Conservation (phyloP, 164 flowering plant species). For the Annona cherimola region DNA sequence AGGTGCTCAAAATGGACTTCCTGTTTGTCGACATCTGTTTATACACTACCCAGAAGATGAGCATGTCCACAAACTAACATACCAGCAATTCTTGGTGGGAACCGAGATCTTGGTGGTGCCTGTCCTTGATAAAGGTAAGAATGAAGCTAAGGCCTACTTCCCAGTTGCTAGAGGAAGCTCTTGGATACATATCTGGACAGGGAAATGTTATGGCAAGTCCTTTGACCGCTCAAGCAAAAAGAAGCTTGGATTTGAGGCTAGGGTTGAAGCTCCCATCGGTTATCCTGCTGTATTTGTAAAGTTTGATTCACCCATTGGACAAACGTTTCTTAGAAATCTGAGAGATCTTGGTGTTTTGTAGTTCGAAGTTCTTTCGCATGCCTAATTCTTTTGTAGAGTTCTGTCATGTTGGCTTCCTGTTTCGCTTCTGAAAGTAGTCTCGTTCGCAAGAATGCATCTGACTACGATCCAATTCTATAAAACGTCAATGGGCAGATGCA, state of each 20-base stretch:
- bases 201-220: slow-evolving; percentile 25
- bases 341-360: slow-evolving; percentile 24
- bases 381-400: neutral
- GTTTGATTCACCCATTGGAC: slow-evolving; percentile 50
- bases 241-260: slow-evolving; percentile 39
- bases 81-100: slow-evolving; percentile 81
- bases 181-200: slow-evolving; percentile 80
- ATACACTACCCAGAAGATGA: slow-evolving; percentile 70
- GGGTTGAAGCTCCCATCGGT: slow-evolving; percentile 67
- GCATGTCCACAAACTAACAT: slow-evolving; percentile 45
- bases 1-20: slow-evolving; percentile 64
- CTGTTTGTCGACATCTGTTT: slow-evolving; percentile 72
- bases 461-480: no score
- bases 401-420: no score
- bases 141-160: slow-evolving; percentile 58
- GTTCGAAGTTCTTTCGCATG: neutral
- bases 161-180: slow-evolving; percentile 45
- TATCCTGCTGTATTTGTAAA: slow-evolving; percentile 75
- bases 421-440: no score
- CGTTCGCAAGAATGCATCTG: no score
- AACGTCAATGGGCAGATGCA: no score
- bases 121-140: slow-evolving; percentile 65
- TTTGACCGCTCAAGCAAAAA: slow-evolving; percentile 1
- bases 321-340: slow-evolving; percentile 50
- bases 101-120: slow-evolving; percentile 76